Evolutionary conservation across 768 basidiomycete species (phyloP), one percentile per base, ranked within the genome.

Genomic region (Pisolithus microcarpus): DNA sequence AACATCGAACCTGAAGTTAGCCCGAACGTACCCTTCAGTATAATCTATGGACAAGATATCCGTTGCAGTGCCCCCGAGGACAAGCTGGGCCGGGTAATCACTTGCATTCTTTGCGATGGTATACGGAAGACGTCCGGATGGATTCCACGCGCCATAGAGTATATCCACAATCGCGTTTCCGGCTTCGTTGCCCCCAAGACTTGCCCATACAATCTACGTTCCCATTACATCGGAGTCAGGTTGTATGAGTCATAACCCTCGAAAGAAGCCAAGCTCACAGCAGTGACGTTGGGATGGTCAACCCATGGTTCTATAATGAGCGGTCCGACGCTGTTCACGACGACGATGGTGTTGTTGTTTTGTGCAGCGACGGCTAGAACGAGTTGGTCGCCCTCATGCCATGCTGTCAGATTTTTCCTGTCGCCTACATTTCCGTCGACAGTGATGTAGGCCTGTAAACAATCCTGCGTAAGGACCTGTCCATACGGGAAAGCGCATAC

Each of bases 101-200:
- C 50, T 52, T 0, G 65, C 49, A 2, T 61, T 56, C 68, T 88
- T 83, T 2, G 82, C 85, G 58, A 93, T 85, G 11, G 86, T 82
- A 61, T 82, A 85, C 0, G 84, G 81, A n/a, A 86, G 65, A 38
- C 82, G 75, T 11, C 82, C 85, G 51, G 78, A 79, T 0, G 91
- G 91, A 61, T 90, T 92, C 64, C 81, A 82, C 19, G 67, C 69
- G 0, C 90, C 91, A 55, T 81, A 91, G 5, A 93, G 63, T 16
- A 95, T 76, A 58, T 92, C 89, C 13, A 84, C 77, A 16, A 94
- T 75, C 3, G 80, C 75, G 53, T 84, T 85, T 0, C 90, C 89
- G 0, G 84, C 81, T 68, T 94, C 87, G 61, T 87, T 83, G 18
- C 91, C 91, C 15, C 70, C 75, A 16, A 81, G 63, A 19, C 72